A percentile compares a stretch with the other conserved stretches of the same genome.
These are phyloP conservation scores for Monosporascus sp. DNA, from an alignment of 2,329 filamentous ascomycete species.

Conservation along the genomic window DNA sequence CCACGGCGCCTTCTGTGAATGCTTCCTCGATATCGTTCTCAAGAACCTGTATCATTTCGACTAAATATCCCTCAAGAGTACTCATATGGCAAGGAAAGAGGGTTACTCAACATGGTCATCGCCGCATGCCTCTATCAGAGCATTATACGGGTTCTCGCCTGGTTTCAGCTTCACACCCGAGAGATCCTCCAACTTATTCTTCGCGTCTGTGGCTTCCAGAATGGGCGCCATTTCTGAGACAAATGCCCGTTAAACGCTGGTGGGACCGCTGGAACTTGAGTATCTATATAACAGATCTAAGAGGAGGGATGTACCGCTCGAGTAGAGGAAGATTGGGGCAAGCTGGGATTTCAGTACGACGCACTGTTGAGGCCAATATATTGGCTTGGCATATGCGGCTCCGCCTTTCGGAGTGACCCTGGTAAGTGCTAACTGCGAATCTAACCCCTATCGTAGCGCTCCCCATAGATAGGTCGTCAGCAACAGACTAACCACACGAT, in stretches of 20 bases:
- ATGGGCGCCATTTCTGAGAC: slow-evolving; percentile 27
- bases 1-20: too few species aligned
- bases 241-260: too few species aligned
- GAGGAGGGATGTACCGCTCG: neutral
- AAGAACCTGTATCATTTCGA: neutral
- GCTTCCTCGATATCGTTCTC: too few species aligned
- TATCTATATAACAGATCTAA: too few species aligned
- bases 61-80: neutral
- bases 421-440: too few species aligned
- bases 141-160: slow-evolving; percentile 70
- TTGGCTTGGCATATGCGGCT: neutral
- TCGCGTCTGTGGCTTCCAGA: slow-evolving; percentile 36
- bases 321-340: neutral
- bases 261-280: too few species aligned
- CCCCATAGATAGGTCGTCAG: too few species aligned
- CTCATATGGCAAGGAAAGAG: neutral
- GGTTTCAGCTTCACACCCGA: slow-evolving; percentile 45
- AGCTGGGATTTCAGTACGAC: neutral
- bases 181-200: slow-evolving; percentile 50
- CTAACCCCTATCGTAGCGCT: too few species aligned
- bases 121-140: slow-evolving; percentile 63
- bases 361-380: neutral
- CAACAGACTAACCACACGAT: too few species aligned
- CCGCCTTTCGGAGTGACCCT: too few species aligned
- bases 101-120: slow-evolving; percentile 56